Conservation (phyloP, 768 basidiomycete genomes). For the Lentinula boryana region DNA sequence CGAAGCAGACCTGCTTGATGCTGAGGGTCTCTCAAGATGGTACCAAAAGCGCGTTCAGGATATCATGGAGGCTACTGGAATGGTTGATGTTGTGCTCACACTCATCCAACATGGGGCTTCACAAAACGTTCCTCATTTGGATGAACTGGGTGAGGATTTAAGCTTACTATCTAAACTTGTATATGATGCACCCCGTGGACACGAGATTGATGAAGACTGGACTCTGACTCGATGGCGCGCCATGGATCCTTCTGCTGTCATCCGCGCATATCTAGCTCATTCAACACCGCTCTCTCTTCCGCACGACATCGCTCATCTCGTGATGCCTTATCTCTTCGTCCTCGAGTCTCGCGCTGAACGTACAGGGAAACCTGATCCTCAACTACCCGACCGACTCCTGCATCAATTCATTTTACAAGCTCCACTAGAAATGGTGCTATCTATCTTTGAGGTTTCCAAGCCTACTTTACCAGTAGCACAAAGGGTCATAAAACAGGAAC, state of each 20-base stretch:
- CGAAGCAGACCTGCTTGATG: constrained; percentile 26
- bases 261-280: constrained; percentile 70
- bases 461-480: constrained; percentile 69
- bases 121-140: constrained; percentile 69
- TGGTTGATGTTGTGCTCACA: constrained; percentile 74
- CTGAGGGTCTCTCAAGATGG: constrained; percentile 61
- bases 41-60: constrained; percentile 60
- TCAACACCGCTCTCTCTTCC: constrained; percentile 64
- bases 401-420: constrained; percentile 69
- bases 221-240: constrained; percentile 67
- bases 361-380: constrained; percentile 60
- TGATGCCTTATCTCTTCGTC: constrained; percentile 91
- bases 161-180: constrained; percentile 81
- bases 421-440: constrained; percentile 60
- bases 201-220: constrained; percentile 56
- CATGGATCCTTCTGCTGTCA: constrained; percentile 58
- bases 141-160: constrained; percentile 87
- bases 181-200: constrained; percentile 64
- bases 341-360: constrained; percentile 87
- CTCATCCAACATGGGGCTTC: constrained; percentile 85
- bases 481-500: constrained; percentile 74
- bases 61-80: constrained; percentile 62
- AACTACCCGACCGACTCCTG: constrained; percentile 57
- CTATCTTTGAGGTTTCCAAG: constrained; percentile 88
- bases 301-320: constrained; percentile 65